Conservation (phyloP, 2,329 filamentous ascomycete species). For the Herpotrichia juniperi region DNA sequence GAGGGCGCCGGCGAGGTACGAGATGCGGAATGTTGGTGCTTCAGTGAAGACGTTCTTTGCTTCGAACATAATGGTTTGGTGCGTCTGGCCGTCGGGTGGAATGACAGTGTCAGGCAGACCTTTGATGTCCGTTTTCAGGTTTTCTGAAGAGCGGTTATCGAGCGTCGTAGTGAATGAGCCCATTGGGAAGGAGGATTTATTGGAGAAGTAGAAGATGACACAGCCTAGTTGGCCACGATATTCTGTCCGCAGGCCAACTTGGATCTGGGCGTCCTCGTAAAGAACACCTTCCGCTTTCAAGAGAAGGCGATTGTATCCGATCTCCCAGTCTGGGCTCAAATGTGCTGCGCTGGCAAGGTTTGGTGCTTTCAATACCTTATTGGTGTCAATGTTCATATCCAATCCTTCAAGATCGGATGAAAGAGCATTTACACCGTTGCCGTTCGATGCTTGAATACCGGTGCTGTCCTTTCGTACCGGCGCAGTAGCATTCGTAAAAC, state of each 20-base stretch:
- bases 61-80: slow-evolving; percentile 96
- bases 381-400: slow-evolving; percentile 71
- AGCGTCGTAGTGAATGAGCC: slow-evolving; percentile 93
- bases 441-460: slow-evolving; percentile 37
- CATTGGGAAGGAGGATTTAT: slow-evolving; percentile 85
- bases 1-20: slow-evolving; percentile 89
- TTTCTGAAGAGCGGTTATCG: slow-evolving; percentile 71
- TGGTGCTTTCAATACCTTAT: slow-evolving; percentile 67
- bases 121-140: slow-evolving; percentile 85
- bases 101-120: slow-evolving; percentile 85
- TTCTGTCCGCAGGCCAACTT: slow-evolving; percentile 89
- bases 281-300: slow-evolving; percentile 83
- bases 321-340: slow-evolving; percentile 92
- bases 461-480: slow-evolving; percentile 45
- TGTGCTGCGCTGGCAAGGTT: slow-evolving; percentile 93
- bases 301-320: slow-evolving; percentile 83
- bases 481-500: slow-evolving; percentile 68
- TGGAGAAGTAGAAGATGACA: slow-evolving; percentile 93
- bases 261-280: slow-evolving; percentile 93
- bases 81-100: slow-evolving; percentile 74
- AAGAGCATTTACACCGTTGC: slow-evolving; percentile 59
- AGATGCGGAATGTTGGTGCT: slow-evolving; percentile 89
- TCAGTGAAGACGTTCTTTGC: slow-evolving; percentile 80
- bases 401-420: slow-evolving; percentile 74
- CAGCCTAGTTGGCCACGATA: slow-evolving; percentile 96